These are phyloP conservation scores for Leccinum disarticulatum DNA, from an alignment of 768 basidiomycete genomes.

Conservation along the genomic window DNA sequence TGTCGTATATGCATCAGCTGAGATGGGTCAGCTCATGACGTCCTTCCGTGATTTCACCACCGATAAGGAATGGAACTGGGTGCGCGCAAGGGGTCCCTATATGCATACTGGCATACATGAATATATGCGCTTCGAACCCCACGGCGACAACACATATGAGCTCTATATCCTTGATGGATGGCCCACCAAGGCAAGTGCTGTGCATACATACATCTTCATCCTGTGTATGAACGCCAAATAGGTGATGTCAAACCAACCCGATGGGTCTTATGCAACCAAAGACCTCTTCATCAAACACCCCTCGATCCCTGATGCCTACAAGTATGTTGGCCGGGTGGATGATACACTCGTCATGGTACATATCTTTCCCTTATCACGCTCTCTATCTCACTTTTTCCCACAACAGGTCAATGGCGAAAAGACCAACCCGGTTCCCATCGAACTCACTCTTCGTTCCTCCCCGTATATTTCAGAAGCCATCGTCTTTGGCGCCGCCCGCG, in stretches of 20 bases:
- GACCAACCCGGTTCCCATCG: constrained; percentile 56
- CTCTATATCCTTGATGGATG: constrained; percentile 52
- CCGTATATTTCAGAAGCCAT: constrained; percentile 45
- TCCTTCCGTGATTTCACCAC: constrained; percentile 46
- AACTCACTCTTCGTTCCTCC: constrained; percentile 47
- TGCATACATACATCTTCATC: neutral
- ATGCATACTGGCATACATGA: constrained; percentile 17
- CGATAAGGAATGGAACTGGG: constrained; percentile 60
- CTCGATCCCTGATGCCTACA: constrained; percentile 40
- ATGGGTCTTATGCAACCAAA: constrained; percentile 55
- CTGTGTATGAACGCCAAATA: constrained; percentile 2
- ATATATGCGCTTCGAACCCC: constrained; percentile 45
- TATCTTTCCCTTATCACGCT: neutral
- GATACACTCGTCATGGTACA: constrained; percentile 48
- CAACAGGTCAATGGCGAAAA: constrained; percentile 48
- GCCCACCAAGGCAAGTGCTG: constrained; percentile 41
- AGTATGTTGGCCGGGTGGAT: constrained; percentile 54
- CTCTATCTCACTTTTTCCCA: constrained; percentile 23
- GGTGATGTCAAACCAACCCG: constrained; percentile 43
- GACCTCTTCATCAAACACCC: constrained; percentile 54
- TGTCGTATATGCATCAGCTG: neutral
- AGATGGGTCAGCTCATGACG: constrained; percentile 44
- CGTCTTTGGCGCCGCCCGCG: constrained; percentile 50
- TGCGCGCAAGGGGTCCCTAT: constrained; percentile 34
- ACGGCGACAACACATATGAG: constrained; percentile 44